Evolutionary conservation across 1,284 basidiomycete species (phyloP), one percentile per base, ranked within the genome.

Genomic region (Ganoderma multipileum): DNA sequence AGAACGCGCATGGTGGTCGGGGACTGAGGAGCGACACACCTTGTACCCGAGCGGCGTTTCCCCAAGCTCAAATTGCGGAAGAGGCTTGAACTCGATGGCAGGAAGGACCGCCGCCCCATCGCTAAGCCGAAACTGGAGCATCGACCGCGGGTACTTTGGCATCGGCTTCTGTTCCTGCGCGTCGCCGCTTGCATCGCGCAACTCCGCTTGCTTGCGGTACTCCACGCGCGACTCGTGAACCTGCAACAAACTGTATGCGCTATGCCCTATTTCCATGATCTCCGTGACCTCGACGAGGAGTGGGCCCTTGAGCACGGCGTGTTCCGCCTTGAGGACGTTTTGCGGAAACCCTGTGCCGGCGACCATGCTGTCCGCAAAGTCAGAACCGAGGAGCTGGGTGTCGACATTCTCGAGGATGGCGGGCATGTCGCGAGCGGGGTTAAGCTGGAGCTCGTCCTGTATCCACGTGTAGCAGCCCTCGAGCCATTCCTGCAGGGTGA

Each of bases 251-350:
- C 80, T 86, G 75, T 92, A 89, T 8, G 92, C 93, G 74, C 92
- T 93, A 60, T 86, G 81, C 0, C 89, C 91, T 41, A 94, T 89
- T 66, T 95, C 93, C 23, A 90, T 95, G 14, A 95, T 86, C 2
- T 89, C 83, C 9, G 85, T 81, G 26, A 97, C 85, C 71, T 95
- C 88, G 12, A 93, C 89, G 28, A 92, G 86, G 33, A 92, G 79
- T 8, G 81, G 81, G 0, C 86, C 85, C 38, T 76, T 73, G 60
- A 82, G 76, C 3, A 77, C 75, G 20, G 72, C 65, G 39, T 84
- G 82, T 6, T 80, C 76, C 28, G 82, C 72, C 18, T 76, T 68
- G 14, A 79, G 71, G 47, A 89, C 74, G 68, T 87, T 76, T 0
- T 76, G 77, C 3, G 90, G 89, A 14, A 94, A 83, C 0, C 92